Percentiles rank a stretch among this genome's conserved stretches.
phyloP scores from a whole-genome alignment of 495 filamentous ascomycete species.

The Articulospora tetracladia region DNA sequence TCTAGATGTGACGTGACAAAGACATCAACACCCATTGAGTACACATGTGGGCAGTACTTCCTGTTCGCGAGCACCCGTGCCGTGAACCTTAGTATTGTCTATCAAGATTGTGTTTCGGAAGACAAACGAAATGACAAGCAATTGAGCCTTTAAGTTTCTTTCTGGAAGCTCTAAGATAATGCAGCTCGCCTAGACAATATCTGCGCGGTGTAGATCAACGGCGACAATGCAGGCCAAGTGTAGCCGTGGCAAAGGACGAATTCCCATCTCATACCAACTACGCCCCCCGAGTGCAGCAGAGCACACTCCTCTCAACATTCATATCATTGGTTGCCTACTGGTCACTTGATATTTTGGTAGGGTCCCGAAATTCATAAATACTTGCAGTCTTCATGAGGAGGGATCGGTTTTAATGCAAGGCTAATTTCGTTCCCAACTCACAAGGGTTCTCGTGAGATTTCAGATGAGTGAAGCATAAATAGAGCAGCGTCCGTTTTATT shows the following conservation, averaged over 20 bases:
- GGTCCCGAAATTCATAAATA: neutral
- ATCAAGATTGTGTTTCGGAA: too few relatives aligned
- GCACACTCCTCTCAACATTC: neutral
- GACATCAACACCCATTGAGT: too few relatives aligned
- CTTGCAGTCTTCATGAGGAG: neutral
- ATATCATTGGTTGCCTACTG: neutral
- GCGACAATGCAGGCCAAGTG: neutral
- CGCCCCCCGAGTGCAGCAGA: neutral
- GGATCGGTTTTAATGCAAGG: neutral
- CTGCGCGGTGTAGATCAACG: neutral
- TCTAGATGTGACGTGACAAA: too few relatives aligned
- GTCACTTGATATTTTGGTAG: neutral
- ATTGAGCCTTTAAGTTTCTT: neutral
- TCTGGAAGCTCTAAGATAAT: neutral
- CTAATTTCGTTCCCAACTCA: neutral
- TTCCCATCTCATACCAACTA: neutral
- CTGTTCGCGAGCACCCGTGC: too few relatives aligned
- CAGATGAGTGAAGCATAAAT: too few relatives aligned
- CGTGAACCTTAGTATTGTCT: too few relatives aligned
- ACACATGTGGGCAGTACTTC: too few relatives aligned
- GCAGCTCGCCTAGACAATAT: neutral
- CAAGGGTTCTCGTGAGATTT: neutral
- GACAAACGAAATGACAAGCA: neutral
- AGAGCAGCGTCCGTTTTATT: too few relatives aligned
- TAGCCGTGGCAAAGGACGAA: neutral